Percentiles rank a stretch among this genome's conserved stretches.
Evolutionary conservation across 2,329 filamentous ascomycete species (phyloP).

Genomic region (Rutstroemia sp.): DNA sequence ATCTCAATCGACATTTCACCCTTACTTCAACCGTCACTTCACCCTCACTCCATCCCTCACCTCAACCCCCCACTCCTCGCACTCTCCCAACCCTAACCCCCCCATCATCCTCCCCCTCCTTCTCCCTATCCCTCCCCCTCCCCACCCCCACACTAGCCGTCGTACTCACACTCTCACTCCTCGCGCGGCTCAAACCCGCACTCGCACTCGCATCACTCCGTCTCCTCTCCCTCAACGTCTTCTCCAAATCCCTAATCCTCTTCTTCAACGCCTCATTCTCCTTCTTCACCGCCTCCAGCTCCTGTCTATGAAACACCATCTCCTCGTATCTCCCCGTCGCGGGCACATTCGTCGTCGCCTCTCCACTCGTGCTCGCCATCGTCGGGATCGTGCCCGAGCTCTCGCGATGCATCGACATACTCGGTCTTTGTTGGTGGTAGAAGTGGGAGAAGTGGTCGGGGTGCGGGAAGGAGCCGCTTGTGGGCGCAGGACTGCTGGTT

Average conservation of each 20-base stretch:
- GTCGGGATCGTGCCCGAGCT: constrained; percentile 17
- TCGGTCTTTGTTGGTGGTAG: constrained; percentile 22
- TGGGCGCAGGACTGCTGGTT: constrained; percentile 24
- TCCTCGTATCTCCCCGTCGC: constrained; percentile 56
- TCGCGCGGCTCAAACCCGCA: constrained; percentile 31
- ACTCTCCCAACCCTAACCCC: constrained; percentile 56
- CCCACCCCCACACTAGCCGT: constrained; percentile 37
- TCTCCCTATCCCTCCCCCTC: constrained; percentile 35
- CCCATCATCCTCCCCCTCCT: constrained; percentile 41
- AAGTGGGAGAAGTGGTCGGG: constrained; percentile 26
- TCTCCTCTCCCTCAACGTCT: constrained; percentile 34
- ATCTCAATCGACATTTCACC: too few species aligned
- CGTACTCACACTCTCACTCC: constrained; percentile 48
- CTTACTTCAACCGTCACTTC: constrained; percentile 12
- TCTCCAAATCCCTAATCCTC: constrained; percentile 55
- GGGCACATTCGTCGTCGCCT: constrained; percentile 38
- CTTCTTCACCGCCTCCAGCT: constrained; percentile 53
- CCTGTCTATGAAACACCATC: constrained; percentile 49
- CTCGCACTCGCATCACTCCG: constrained; percentile 36
- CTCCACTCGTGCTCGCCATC: constrained; percentile 1
- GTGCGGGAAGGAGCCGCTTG: constrained; percentile 21
- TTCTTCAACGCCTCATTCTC: constrained; percentile 58
- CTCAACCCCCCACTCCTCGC: constrained; percentile 40
- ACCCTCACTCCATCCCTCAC: background rate
- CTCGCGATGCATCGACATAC: constrained; percentile 21